phyloP scores from a whole-genome alignment of 78 protist genomes.

The Chrysochromulina tobinii region DNA sequence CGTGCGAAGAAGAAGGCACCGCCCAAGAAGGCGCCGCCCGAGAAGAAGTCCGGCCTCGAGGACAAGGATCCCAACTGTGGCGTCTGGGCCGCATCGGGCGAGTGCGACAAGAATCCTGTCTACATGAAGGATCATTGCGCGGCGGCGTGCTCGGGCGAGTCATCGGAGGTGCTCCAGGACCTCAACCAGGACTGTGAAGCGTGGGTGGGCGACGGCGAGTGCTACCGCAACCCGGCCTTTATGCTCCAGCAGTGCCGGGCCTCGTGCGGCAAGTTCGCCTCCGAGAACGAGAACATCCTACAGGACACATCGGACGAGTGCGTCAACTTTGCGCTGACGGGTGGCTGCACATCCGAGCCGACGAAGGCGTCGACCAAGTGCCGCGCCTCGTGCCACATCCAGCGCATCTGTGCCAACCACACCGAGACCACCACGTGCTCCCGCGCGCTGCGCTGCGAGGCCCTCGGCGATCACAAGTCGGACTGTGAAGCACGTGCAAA shows the following conservation, averaged over 20 bases:
- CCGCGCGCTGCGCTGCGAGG: slow-evolving; percentile 15
- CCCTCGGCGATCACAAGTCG: not conserved
- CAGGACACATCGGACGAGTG: not conserved
- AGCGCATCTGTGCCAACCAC: slow-evolving; percentile 16
- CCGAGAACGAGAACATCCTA: not conserved
- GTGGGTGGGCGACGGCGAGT: slow-evolving; percentile 24
- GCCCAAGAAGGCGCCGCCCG: not conserved
- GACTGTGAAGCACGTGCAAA: not conserved
- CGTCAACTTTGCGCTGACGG: not conserved
- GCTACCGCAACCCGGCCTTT: slow-evolving; percentile 21
- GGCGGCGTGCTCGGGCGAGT: not conserved
- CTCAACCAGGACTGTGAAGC: not conserved
- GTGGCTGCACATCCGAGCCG: not conserved
- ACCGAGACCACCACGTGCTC: not conserved
- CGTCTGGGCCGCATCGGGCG: not conserved
- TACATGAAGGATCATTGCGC: not conserved
- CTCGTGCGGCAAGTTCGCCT: not conserved
- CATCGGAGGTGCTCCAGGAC: not conserved
- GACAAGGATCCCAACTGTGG: not conserved
- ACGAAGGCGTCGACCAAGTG: not conserved
- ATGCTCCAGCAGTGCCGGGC: slow-evolving; percentile 9
- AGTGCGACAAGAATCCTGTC: not conserved
- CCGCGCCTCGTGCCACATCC: slow-evolving; percentile 18
- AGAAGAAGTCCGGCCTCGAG: not conserved
- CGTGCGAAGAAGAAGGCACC: not conserved